Evolutionary conservation across 177 flowering plant genomes (phyloP), one percentile per base, ranked within the genome.

Genomic region (Vitis hybrid): DNA sequence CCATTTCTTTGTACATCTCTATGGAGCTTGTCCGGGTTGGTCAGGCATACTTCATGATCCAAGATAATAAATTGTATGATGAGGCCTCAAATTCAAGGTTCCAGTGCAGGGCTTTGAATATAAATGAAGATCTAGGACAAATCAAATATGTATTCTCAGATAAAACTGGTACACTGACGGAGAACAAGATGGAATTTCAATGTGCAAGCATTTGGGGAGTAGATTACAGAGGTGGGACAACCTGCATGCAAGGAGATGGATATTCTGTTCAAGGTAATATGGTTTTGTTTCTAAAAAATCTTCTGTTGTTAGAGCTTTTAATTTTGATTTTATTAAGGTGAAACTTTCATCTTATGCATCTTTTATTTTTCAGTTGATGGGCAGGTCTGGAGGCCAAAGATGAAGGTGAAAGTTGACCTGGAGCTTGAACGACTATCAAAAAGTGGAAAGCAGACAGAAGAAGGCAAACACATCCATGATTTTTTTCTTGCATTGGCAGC

Each of bases 11-110:
- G 68, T 96, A 96, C 84, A 96, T 96, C 75, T 93, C 99, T 8
- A 92, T 96, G 99, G 99, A 96, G 81, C 88, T 94, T 78, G 98
- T 94, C 60, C 95, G 99, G 55, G 79, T 90, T 66, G 98, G 97
- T 59, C 99, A 96, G 82, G 97, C 99, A 50, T 96, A 86, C 76
- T 96, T 96, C 81, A 96, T 96, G 99, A 87, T 90, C 69, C 74
- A 78, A 49, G 99, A 96, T 72, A 13, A 69, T 7, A 60, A 67
- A 13, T 70, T 96, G 85, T 90, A 79, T 74, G 98, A 93, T 69
- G 88, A 85, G 74, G 68, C 86, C 45, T 79, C 98, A 10, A 77
- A 90, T 64, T 76, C 94, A 13, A 87, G 85, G 76, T 92, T 96
- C 65, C 97, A 93, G 76, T 96, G 99, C 79, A 81, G 98, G 80